These are phyloP conservation scores for Paramarasmius palmivorus DNA, from an alignment of 1,284 basidiomycete genomes.

Conservation along the genomic window DNA sequence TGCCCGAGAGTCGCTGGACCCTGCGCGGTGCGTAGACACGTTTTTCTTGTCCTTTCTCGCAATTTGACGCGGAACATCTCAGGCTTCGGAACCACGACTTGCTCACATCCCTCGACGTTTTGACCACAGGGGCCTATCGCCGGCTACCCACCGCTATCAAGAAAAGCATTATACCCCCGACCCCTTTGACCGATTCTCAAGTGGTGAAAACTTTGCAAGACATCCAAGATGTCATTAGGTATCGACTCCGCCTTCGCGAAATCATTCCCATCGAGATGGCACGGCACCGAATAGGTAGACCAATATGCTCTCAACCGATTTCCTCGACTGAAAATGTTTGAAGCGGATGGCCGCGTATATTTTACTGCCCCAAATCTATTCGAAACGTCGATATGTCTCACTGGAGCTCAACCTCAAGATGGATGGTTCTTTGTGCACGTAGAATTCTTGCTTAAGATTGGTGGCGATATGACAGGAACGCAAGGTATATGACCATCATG, in stretches of 20 bases:
- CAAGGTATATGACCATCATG: no score
- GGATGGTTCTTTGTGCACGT: conserved; percentile 84
- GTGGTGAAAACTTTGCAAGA: conserved; percentile 66
- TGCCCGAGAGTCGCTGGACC: conserved; percentile 66
- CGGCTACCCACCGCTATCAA: conserved; percentile 79
- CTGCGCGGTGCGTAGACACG: conserved; percentile 53
- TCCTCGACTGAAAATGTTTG: neutral
- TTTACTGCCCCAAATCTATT: conserved; percentile 79
- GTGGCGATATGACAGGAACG: conserved; percentile 68
- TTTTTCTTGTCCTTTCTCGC: conserved; percentile 4
- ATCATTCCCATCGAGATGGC: conserved; percentile 78
- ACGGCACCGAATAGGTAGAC: conserved; percentile 66
- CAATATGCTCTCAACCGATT: neutral
- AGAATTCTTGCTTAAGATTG: conserved; percentile 75
- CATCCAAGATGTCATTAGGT: conserved; percentile 77
- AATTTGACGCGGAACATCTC: conserved; percentile 1
- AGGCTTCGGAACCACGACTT: conserved; percentile 89
- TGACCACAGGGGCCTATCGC: conserved; percentile 81
- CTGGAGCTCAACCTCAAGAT: conserved; percentile 64
- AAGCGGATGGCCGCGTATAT: conserved; percentile 75
- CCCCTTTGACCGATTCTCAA: conserved; percentile 67
- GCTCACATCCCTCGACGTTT: conserved; percentile 84
- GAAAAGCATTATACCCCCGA: conserved; percentile 68
- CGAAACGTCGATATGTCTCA: conserved; percentile 70
- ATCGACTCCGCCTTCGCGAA: conserved; percentile 74